Evolutionary conservation across 2,329 filamentous ascomycete species (phyloP).

Genomic region (Catunica adiposa): DNA sequence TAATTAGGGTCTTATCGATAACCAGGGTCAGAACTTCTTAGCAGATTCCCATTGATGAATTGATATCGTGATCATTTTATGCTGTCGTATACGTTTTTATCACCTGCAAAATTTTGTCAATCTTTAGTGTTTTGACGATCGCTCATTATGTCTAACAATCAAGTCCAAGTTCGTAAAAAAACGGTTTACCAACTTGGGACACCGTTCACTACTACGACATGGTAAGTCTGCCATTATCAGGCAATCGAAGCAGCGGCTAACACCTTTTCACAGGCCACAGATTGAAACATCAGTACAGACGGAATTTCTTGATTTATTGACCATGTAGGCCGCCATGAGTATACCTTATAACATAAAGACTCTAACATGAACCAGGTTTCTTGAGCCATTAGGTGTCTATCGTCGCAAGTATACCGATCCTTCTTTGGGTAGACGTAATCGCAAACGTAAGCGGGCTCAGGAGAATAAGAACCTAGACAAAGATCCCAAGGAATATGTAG

Average conservation of each 20-base stretch:
- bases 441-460: conserved; percentile 29
- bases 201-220: conserved; percentile 43
- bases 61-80: too few species aligned
- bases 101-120: too few species aligned
- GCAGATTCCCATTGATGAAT: neutral
- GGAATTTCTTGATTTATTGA: conserved; percentile 48
- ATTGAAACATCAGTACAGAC: conserved; percentile 42
- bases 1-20: too few species aligned
- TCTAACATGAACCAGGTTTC: conserved; percentile 29
- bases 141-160: neutral
- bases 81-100: too few species aligned
- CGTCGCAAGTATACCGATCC: conserved; percentile 34
- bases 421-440: conserved; percentile 45
- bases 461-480: conserved; percentile 19
- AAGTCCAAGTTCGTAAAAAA: conserved; percentile 29
- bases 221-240: conserved; percentile 28
- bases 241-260: neutral
- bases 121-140: too few species aligned
- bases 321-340: conserved; percentile 31
- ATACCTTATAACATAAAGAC: too few species aligned
- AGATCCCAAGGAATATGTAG: conserved; percentile 16
- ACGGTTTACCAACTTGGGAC: conserved; percentile 26
- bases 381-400: conserved; percentile 47
- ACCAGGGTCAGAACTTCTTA: too few species aligned
- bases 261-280: conserved; percentile 37